Conservation (phyloP, 75 land plant species). For the Cupressus sempervirens region DNA sequence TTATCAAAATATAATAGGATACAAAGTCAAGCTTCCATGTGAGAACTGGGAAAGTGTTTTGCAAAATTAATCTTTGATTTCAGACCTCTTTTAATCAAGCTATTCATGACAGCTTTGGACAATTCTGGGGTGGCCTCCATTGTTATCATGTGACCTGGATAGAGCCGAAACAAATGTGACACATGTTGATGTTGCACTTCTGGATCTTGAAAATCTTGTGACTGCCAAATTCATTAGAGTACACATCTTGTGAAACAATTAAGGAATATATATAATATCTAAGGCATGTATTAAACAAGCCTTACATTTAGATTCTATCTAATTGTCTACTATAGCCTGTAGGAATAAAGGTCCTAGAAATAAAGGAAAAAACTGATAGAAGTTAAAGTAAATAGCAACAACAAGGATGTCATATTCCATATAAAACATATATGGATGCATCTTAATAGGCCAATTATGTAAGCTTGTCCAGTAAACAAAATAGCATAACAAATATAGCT, state of each 20-base stretch:
- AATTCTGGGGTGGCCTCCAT: constrained; percentile 64
- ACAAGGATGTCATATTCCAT: no score
- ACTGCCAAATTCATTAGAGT: constrained; percentile 29
- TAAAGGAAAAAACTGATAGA: neutral
- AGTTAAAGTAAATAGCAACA: no score
- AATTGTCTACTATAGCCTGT: neutral
- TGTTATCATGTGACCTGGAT: constrained; percentile 80
- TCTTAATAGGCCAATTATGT: neutral
- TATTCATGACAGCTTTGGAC: constrained; percentile 69
- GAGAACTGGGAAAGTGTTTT: neutral
- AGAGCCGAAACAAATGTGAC: constrained; percentile 90
- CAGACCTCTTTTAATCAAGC: constrained; percentile 83
- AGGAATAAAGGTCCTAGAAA: neutral
- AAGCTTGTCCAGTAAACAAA: neutral
- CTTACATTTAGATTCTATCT: neutral
- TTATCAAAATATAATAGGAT: neutral
- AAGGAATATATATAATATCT: neutral
- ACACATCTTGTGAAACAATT: neutral
- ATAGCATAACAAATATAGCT: no score
- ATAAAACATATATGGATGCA: neutral
- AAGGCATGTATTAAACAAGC: neutral
- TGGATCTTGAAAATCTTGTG: constrained; percentile 80
- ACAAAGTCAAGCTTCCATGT: neutral
- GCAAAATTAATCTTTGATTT: neutral
- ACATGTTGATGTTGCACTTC: constrained; percentile 82